Conservation (phyloP, 177 flowering plant species). For the Vitis hybrid region DNA sequence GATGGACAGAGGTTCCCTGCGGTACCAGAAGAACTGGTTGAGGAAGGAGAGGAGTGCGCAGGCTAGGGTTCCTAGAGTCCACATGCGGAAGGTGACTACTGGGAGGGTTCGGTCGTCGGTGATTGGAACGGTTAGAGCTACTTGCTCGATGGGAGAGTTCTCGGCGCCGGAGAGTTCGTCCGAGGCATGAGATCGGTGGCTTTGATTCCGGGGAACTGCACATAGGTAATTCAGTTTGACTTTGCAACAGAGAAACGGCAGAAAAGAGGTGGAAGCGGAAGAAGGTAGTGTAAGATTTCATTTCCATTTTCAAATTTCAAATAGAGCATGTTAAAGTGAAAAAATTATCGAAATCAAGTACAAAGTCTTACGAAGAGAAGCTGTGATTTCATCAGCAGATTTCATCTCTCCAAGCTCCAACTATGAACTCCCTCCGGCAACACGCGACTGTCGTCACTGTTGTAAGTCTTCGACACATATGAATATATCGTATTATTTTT, state of each 20-base stretch:
- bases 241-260: neutral
- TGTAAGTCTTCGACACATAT: too few relatives aligned
- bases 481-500: too few relatives aligned
- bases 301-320: too few relatives aligned
- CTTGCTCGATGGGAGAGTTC: constrained; percentile 68
- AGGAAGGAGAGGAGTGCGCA: constrained; percentile 66
- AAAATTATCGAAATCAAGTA: neutral
- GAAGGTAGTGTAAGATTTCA: neutral
- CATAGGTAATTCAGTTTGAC: neutral
- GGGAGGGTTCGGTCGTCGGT: constrained; percentile 67
- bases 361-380: constrained; percentile 28
- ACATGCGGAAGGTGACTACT: constrained; percentile 57
- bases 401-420: neutral
- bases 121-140: constrained; percentile 67
- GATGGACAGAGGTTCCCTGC: constrained; percentile 49
- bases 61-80: constrained; percentile 56
- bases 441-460: too few relatives aligned
- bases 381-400: constrained; percentile 18
- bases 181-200: neutral
- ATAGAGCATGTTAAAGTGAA: neutral
- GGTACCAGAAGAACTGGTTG: constrained; percentile 79
- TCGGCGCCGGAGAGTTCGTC: constrained; percentile 8
- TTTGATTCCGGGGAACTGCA: neutral
- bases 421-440: too few relatives aligned
- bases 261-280: neutral